Percentiles rank a stretch among this genome's conserved stretches.
These are phyloP conservation scores for Solanum sejunctum DNA, from an alignment of 257 asterid genomes.

Conservation along the genomic window DNA sequence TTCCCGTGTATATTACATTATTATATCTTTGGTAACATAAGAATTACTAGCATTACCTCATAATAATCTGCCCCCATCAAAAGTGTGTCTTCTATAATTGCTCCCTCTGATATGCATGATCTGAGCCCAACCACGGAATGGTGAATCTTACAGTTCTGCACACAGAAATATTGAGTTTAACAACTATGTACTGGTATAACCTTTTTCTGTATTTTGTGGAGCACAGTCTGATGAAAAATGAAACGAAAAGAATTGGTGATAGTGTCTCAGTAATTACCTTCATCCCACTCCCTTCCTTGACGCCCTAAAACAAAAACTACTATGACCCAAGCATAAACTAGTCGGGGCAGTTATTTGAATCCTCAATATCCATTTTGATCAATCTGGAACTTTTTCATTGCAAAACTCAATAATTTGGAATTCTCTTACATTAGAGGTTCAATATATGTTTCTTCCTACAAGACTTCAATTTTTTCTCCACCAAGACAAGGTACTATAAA, in stretches of 20 bases:
- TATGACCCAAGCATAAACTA: neutral
- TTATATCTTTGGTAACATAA: neutral
- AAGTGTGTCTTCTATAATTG: constrained; percentile 74
- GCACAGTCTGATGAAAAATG: neutral
- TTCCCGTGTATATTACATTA: neutral
- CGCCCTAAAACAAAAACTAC: neutral
- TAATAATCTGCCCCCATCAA: constrained; percentile 95
- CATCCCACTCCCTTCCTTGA: neutral
- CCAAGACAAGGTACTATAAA: neutral
- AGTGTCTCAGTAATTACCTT: neutral
- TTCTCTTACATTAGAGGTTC: neutral
- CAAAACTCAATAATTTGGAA: neutral
- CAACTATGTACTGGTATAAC: neutral
- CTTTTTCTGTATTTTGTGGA: neutral
- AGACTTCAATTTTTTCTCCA: neutral
- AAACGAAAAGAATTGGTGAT: neutral
- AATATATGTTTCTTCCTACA: neutral
- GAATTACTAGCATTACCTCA: constrained; percentile 41
- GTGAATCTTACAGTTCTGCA: constrained; percentile 90
- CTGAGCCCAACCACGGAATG: constrained; percentile 93
- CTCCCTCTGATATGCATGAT: constrained; percentile 94
- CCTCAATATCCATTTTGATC: neutral
- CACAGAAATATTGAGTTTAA: neutral
- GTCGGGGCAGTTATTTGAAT: neutral
- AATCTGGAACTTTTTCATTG: neutral